Evolutionary conservation across 1,139 yeast species (phyloP), one percentile per base, ranked within the genome.

Genomic region (Meyerozyma guilliermondii): DNA sequence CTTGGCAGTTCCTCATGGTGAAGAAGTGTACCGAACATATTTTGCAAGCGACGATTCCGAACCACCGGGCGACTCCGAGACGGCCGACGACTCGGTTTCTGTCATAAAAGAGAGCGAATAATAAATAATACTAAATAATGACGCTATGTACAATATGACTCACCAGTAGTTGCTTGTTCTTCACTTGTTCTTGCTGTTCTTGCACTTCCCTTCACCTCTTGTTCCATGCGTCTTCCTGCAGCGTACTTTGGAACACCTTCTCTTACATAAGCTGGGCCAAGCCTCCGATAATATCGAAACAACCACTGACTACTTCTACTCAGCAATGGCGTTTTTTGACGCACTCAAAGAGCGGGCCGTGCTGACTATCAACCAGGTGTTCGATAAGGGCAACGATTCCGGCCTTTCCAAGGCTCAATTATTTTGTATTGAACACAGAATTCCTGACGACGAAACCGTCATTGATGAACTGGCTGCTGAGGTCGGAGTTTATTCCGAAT

Each of bases 401-500:
- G 70, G 53, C 14, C 74, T 76, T 17, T 59, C 84, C 29, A 77
- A 77, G 48, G 94, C 86, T 55, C 92, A 88, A 62, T 59, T 73
- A 39, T 83, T 89, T 55, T 78, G 88, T 51, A 63, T 66, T 36
- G 82, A 80, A 45, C 84, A 78, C 65, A 74, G 74, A 24, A 68
- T 91, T 9, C 97, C 98, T 1, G 81, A 76, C 37, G 74, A 74
- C 1, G 96, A 92, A 56, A 61, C 70, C 3, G 71, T 88, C 11
- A 54, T 86, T 42, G 81, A 78, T 46, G 87, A 85, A 53, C 76
- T 81, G 9, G 75, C 81, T 13, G 94, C 85, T 0, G 95, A 87
- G 57, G 65, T 88, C 2, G 69, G 81, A 5, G 68, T 77, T 20
- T 71, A 76, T 39, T 68, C 76, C 7, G 68, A 63, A n/a, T 44